Conservation (phyloP, 208 protist species). For the Acanthamoeba rhysodes region DNA sequence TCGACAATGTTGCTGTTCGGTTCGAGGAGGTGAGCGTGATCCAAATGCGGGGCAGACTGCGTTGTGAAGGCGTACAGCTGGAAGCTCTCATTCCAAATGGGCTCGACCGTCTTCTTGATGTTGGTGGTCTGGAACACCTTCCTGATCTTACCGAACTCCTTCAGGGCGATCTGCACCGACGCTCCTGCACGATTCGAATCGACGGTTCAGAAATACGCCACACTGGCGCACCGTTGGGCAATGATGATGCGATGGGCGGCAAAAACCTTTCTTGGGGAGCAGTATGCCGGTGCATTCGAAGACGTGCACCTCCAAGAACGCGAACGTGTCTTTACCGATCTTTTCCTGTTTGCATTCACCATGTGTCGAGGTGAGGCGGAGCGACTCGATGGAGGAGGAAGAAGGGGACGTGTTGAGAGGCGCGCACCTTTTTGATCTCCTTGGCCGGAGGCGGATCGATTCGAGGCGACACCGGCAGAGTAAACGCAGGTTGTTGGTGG, state of each 20-base stretch:
- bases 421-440: conserved; percentile 63
- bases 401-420: not conserved
- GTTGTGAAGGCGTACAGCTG: conserved; percentile 21
- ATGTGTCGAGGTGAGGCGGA: no score
- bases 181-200: not conserved
- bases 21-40: not conserved
- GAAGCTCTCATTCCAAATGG: conserved; percentile 70
- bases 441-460: not conserved
- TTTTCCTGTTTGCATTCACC: conserved; percentile 24
- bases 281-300: not conserved
- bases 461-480: not conserved
- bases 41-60: not conserved
- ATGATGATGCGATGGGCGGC: no score
- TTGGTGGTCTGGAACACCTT: conserved; percentile 56
- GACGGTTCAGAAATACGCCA: not conserved
- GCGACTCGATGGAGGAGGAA: not conserved
- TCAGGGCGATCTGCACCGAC: conserved; percentile 25
- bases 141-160: conserved; percentile 25
- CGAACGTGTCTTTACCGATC: conserved; percentile 52
- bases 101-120: conserved; percentile 24
- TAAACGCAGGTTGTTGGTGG: not conserved
- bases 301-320: conserved; percentile 59
- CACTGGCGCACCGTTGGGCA: no score
- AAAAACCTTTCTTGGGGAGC: conserved; percentile 35
- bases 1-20: conserved; percentile 67